A percentile compares a stretch with the other conserved stretches of the same genome.
Conservation (phyloP, 257 asterid species). For the Solanum piurae region DNA sequence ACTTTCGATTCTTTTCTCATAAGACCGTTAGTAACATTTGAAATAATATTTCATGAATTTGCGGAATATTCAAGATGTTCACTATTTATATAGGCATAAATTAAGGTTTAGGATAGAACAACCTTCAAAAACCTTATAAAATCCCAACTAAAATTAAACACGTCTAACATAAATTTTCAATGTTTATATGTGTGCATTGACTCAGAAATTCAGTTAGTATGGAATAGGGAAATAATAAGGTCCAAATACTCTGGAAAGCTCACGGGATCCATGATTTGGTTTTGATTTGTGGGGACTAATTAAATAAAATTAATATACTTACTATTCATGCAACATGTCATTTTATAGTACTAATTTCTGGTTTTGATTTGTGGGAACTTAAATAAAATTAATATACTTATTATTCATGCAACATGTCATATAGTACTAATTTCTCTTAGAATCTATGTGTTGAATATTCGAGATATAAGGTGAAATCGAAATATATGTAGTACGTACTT, state of each 20-base stretch:
- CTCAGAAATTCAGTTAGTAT: no score
- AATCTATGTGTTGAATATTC: neutral
- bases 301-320: neutral
- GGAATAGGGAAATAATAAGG: neutral
- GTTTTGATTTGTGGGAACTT: neutral
- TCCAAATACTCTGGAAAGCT: neutral
- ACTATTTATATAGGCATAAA: no score
- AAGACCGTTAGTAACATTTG: no score
- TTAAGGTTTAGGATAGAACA: no score
- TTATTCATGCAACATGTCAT: neutral
- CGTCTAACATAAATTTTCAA: no score
- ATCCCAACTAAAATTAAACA: no score
- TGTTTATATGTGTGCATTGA: no score
- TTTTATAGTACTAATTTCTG: neutral
- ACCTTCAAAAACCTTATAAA: no score
- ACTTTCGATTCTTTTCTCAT: no score
- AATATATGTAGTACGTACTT: neutral
- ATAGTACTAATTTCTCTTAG: neutral
- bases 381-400: no score
- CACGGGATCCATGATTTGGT: neutral
- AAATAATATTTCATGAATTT: no score
- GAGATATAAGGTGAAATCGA: neutral
- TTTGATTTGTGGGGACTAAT: neutral
- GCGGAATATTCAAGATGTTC: rapidly evolving
- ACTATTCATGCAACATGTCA: neutral